Base-by-base conservation (phyloP, 371 early-diverging fungal genomes). In the Funneliformis caledonium region DNA sequence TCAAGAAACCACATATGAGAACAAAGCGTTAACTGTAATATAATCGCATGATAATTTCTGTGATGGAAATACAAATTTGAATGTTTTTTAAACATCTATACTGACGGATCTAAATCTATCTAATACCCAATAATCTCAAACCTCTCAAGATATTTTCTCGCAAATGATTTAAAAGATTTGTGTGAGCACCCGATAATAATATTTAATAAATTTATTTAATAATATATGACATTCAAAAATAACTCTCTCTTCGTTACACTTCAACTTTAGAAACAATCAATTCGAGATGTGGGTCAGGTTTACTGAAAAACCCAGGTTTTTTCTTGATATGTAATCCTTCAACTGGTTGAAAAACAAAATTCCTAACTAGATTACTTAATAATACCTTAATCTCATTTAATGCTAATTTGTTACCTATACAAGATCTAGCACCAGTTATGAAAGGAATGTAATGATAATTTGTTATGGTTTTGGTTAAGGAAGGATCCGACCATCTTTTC, bases 381-480 rank as follows among this genome's bases (percentile, higher is more conserved):
- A 87, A 47, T 61, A 85, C 80, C 75, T 87, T 87, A 75, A 85
- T 61, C 82, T 88, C 87, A 47, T 83, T 83, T 81, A 85, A 69
- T 16, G 89, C 87, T 73, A 88, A 85, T 81, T 82, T 84, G 76
- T 76, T 80, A 12, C 84, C 85, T 31, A 83, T 83, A 59, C 85
- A 87, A n/a, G 83, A 82, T 9, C 87, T 61, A 9, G 87, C 85
- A 47, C 93, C 93, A 12, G 89, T 85, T 72, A 89, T 73, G 83
- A 93, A 93, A 0, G 92, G 93, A 80, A 89, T 81, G 70, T 88
- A 92, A 8, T 88, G 87, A 82, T 81, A 84, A 56, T 69, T 78
- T 76, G 82, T 82, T 26, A 52, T 22, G 48, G 22, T 43, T 69
- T 12, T 42, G 10, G 70, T 69, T 14, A 69, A 22, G 3, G 9